A percentile compares a stretch with the other conserved stretches of the same genome.
Conservation (phyloP, 805 yeast species). For the Metschnikowia chrysomelidarum region DNA sequence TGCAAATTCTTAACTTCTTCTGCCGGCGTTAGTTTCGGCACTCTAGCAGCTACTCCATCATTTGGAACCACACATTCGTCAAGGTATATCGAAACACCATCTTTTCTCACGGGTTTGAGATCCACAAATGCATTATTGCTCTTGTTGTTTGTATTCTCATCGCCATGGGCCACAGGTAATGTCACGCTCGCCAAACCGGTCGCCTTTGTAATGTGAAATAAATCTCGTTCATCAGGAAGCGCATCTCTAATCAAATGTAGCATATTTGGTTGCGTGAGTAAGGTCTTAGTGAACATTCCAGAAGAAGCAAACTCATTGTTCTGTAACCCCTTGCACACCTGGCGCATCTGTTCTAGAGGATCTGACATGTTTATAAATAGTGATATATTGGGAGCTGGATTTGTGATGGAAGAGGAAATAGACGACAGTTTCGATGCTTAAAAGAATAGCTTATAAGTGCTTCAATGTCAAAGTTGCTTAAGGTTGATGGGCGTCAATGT, state of each 20-base stretch:
- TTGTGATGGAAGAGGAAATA: too few relatives aligned
- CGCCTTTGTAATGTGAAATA: conserved; percentile 44
- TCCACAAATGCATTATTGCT: conserved; percentile 8
- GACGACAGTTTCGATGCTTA: too few relatives aligned
- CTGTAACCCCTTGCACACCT: conserved; percentile 35
- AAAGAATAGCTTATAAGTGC: too few relatives aligned
- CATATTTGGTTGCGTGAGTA: conserved; percentile 50
- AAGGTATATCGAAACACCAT: conserved; percentile 42
- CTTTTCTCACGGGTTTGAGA: conserved; percentile 38
- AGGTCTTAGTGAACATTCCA: conserved; percentile 66
- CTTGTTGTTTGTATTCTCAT: not conserved
- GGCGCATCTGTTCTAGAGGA: conserved; percentile 12
- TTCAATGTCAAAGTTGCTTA: too few relatives aligned
- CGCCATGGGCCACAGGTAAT: conserved; percentile 1
- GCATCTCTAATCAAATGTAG: conserved; percentile 62
- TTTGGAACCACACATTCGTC: conserved; percentile 32
- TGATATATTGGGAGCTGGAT: too few relatives aligned
- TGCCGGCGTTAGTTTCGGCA: conserved; percentile 22
- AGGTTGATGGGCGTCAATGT: too few relatives aligned
- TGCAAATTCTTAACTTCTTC: not conserved
- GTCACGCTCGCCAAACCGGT: conserved; percentile 23
- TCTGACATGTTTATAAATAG: too few relatives aligned
- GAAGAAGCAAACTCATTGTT: conserved; percentile 51
- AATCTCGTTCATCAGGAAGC: conserved; percentile 47
- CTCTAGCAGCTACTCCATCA: conserved; percentile 27